These are phyloP conservation scores for Boletus huronensis DNA, from an alignment of 768 basidiomycete genomes.

Conservation along the genomic window DNA sequence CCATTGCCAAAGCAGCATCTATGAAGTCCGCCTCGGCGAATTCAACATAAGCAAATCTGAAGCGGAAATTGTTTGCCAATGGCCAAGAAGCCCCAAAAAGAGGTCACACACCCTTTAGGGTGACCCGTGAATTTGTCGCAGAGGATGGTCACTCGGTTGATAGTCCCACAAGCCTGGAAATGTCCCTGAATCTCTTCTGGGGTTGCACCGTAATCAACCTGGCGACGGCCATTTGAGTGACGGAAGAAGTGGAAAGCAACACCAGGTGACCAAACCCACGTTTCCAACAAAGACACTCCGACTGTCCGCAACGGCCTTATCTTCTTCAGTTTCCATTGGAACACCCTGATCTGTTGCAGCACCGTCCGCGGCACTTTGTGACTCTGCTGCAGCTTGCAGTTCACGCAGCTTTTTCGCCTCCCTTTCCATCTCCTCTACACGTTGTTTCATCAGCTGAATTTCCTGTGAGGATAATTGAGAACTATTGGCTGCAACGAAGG, in stretches of 20 bases:
- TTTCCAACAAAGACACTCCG: conserved; percentile 96
- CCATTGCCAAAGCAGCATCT: conserved; percentile 86
- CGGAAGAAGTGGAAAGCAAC: conserved; percentile 3
- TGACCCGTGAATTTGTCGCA: conserved; percentile 99
- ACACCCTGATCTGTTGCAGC: conserved; percentile 43
- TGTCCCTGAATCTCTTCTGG: conserved; percentile 98
- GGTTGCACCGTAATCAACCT: conserved; percentile 98
- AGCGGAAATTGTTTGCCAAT: conserved; percentile 10
- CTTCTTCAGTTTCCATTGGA: conserved; percentile 80
- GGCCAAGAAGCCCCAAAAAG: conserved; percentile 12
- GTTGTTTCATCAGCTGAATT: conserved; percentile 86
- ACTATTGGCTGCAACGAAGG: conserved; percentile 6
- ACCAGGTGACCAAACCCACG: conserved; percentile 48
- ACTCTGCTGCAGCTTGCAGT: conserved; percentile 74
- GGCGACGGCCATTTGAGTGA: conserved; percentile 8
- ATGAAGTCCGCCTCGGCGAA: conserved; percentile 93
- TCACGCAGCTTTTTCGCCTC: conserved; percentile 87
- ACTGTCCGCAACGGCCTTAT: conserved; percentile 72
- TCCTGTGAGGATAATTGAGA: conserved; percentile 48
- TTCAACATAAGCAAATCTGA: conserved; percentile 96
- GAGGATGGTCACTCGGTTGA: conserved; percentile 97
- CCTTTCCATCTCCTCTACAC: conserved; percentile 90
- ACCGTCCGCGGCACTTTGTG: conserved; percentile 46
- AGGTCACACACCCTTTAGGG: conserved; percentile 79
- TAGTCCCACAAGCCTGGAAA: conserved; percentile 96